Evolutionary conservation across 1,284 basidiomycete genomes (phyloP), one percentile per base, ranked within the genome.

Genomic region (Puccinia novopanici): DNA sequence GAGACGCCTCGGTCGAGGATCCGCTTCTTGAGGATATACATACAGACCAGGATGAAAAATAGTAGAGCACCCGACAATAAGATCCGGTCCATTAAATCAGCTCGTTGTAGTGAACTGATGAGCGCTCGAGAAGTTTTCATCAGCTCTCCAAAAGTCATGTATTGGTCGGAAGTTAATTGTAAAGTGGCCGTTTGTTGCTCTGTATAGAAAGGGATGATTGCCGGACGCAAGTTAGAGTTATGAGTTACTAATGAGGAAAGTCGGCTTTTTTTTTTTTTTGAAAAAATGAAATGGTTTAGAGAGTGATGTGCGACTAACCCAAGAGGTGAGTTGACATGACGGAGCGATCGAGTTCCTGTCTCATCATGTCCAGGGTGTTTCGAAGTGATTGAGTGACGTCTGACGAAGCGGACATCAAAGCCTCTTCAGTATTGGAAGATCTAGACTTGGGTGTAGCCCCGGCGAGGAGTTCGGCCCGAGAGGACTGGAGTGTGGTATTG

Each of bases 71-170:
- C 88, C 78, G 93, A 86, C 82, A 98, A 91, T 82, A 96, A 87
- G 50, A 95, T 86, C 9, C 94, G 91, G 87, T 98, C 94, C n/a
- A 95, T 88, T 90, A 92, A 92, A 87, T 97, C 94, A 8, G 93
- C 90, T 81, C 91, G 91, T 86, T 95, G 92, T 63, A 98, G 90
- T 0, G 91, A 90, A 22, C 91, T 92, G 82, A 97, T 91, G 81
- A 97, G 89, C 54, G 91, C 89, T 84, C 92, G 91, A 0, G 93
- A 95, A 37, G 92, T 90, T 72, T 88, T 87, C 85, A 97, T 90
- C 78, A 97, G 86, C 73, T 89, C 88, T 52, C 89, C 89, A 82
- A 97, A 91, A 17, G 88, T 89, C 84, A 93, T 91, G 84, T 97
- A 94, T n/a, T 91, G 90, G 13, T 89, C 86, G 0, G 92, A 91